phyloP scores from a whole-genome alignment of 345 rosid species.

The Eucalyptus albens region DNA sequence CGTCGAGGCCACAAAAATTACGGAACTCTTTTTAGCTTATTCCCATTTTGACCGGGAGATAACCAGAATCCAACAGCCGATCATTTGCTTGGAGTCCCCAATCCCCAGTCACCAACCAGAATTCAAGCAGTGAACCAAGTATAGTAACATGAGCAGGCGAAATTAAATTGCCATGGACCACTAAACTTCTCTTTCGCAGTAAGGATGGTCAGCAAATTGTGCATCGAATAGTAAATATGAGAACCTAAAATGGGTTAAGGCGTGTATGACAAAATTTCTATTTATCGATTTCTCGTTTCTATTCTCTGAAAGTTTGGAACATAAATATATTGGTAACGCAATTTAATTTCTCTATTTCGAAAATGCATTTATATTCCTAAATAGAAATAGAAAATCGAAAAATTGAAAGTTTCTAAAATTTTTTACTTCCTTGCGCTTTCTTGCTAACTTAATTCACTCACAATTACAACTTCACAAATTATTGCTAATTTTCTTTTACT shows the following conservation, averaged over 20 bases:
- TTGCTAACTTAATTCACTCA: too few relatives aligned
- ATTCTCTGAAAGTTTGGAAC: too few relatives aligned
- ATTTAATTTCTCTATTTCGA: too few relatives aligned
- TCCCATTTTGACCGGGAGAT: background rate
- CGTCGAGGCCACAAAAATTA: background rate
- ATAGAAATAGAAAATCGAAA: too few relatives aligned
- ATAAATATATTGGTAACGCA: accelerated
- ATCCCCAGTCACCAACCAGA: background rate
- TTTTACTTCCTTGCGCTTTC: too few relatives aligned
- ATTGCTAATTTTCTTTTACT: too few relatives aligned
- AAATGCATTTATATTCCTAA: too few relatives aligned
- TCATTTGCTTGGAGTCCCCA: background rate
- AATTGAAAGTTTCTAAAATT: too few relatives aligned
- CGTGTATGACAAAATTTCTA: accelerated
- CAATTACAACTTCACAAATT: too few relatives aligned
- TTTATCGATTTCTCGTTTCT: too few relatives aligned
- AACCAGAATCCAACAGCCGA: background rate
- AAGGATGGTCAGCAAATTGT: background rate
- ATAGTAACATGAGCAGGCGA: background rate
- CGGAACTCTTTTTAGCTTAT: background rate
- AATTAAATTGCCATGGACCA: background rate
- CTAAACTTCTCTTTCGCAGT: background rate
- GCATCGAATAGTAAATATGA: background rate
- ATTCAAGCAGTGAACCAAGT: background rate
- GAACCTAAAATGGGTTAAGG: background rate